Base-by-base conservation (phyloP, 257 asterid species). In the Gentiana dahurica region DNA sequence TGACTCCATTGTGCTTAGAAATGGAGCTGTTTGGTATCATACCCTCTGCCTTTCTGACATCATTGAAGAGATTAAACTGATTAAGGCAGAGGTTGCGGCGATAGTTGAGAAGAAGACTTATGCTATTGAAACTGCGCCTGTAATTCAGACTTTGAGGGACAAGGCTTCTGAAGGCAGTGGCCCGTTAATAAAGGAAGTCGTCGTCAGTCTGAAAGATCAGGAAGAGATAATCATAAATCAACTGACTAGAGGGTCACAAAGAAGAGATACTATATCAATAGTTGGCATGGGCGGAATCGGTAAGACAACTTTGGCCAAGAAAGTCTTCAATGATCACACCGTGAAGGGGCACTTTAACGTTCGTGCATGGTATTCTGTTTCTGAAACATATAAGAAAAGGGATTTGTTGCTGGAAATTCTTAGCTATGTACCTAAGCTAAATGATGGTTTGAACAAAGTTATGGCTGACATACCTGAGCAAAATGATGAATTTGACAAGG, bases 271-370 rank as follows among this genome's bases (percentile, higher is more conserved):
- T 24, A 34, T 69, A 1, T 53, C 74, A 4, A 54, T 69, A 6
- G 48, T 65, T 45, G 76, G 76, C 47, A 57, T 61, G 65, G 49
- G 64, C 24, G 75, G 68, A 0, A 2, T 33, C 8, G 73, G 73
- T 0, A 68, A 68, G 57, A 58, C 69, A 12, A 65, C 65, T 33
- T 8, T 68, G 36, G 57, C 62, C 34, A 46, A 37, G 39, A 61
- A 57, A 66, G 10, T 65, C 3, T 65, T 38, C 11, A 13, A 6
- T 3, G 34, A 32, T 36, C 39, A 0, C 0, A 1, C 0, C 24
- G 36, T 71, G 44, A 0, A 0, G 0, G 0, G 0, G 3, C 43
- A 38, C 32, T 71, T 71, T 36, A 39, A 58, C 1, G 34, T 8
- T 13, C 60, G 57, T 2, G 51, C 24, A 24, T 71, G 81, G 75